Conservation (phyloP, 257 asterid genomes). For the Buddleja alternifolia region DNA sequence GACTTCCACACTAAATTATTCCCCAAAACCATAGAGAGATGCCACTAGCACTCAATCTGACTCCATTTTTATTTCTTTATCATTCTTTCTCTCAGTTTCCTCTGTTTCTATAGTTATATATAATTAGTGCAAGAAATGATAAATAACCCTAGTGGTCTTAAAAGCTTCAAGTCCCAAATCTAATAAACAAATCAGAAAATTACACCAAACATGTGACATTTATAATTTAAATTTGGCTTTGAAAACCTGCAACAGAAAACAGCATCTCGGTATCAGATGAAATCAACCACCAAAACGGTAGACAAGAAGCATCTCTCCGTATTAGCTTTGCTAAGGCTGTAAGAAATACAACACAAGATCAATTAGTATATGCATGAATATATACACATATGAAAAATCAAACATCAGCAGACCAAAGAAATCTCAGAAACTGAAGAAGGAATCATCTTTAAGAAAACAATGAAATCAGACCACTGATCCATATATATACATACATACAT, state of each 20-base stretch:
- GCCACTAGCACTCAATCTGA: constrained; percentile 51
- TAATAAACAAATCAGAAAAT: constrained; percentile 38
- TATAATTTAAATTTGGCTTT: constrained; percentile 32
- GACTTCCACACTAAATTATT: constrained; percentile 68
- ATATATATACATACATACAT: constrained; percentile 17
- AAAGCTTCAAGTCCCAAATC: constrained; percentile 53
- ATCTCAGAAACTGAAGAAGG: constrained; percentile 49
- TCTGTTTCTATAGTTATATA: constrained; percentile 29
- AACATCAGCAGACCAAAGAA: constrained; percentile 44
- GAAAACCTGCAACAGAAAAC: constrained; percentile 71
- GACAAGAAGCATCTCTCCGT: constrained; percentile 80
- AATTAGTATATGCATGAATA: constrained; percentile 15
- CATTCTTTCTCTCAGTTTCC: constrained; percentile 33
- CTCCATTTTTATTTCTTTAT: constrained; percentile 44
- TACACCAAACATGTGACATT: constrained; percentile 39
- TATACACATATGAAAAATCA: constrained; percentile 28
- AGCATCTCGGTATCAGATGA: constrained; percentile 72
- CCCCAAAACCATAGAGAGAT: constrained; percentile 48
- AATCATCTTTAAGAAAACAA: constrained; percentile 35
- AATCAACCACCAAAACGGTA: constrained; percentile 63
- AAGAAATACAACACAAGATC: constrained; percentile 32
- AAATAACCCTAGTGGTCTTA: constrained; percentile 32
- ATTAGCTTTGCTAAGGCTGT: constrained; percentile 40
- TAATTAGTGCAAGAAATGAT: constrained; percentile 32
- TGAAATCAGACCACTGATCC: constrained; percentile 33